Percentiles rank a stretch among this genome's conserved stretches.
Evolutionary conservation across 805 yeast genomes (phyloP).

Genomic region (Myxozyma monticola): DNA sequence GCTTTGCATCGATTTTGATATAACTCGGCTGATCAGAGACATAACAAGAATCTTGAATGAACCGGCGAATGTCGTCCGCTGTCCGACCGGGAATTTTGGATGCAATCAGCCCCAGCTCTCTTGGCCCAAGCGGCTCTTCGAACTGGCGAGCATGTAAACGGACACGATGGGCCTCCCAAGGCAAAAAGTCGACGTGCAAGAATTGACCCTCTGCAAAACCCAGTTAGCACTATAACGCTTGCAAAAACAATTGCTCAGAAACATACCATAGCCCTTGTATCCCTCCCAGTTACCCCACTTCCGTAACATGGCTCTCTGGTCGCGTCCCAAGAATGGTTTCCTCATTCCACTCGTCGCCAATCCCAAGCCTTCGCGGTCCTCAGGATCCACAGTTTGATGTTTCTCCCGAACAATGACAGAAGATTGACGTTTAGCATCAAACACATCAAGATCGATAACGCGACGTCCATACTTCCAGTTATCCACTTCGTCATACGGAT

Average conservation of each 20-base stretch:
- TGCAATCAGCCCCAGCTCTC: background rate
- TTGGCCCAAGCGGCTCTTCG: background rate
- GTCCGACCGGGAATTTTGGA: constrained; percentile 6
- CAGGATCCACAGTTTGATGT: background rate
- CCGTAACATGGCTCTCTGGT: background rate
- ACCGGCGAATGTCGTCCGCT: constrained; percentile 1
- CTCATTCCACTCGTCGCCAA: background rate
- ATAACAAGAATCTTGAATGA: constrained; percentile 5
- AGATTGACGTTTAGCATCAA: too few species aligned
- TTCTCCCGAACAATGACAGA: background rate
- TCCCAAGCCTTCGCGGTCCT: too few species aligned
- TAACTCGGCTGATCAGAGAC: constrained; percentile 1
- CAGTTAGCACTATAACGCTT: too few species aligned
- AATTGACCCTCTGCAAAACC: background rate
- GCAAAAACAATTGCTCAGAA: background rate
- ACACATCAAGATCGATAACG: too few species aligned
- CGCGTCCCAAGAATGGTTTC: background rate
- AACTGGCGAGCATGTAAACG: background rate
- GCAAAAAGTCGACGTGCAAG: background rate
- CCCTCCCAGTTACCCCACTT: background rate
- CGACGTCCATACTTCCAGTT: too few species aligned
- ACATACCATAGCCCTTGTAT: background rate
- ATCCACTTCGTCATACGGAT: too few species aligned
- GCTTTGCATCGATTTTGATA: background rate
- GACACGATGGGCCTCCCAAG: background rate